Percentiles rank a stretch among this genome's conserved stretches.
Evolutionary conservation across 2,329 filamentous ascomycete species (phyloP).

Genomic region (Septoria petroselini): DNA sequence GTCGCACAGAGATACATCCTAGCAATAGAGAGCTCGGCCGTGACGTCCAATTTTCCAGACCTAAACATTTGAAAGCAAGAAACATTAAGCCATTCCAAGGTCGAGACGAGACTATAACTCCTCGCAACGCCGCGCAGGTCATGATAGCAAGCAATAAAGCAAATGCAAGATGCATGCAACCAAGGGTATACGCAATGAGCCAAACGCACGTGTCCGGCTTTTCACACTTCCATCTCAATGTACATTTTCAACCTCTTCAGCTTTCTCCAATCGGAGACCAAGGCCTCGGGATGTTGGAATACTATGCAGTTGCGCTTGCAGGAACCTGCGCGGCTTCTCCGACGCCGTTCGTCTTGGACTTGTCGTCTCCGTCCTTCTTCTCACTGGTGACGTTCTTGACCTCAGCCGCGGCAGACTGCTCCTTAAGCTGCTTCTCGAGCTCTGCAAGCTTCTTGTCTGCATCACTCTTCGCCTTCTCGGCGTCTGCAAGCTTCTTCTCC

Average conservation of each 20-base stretch:
- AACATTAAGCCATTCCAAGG: too few species aligned
- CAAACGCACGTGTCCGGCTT: neutral
- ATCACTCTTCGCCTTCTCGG: neutral
- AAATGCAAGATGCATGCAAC: too few species aligned
- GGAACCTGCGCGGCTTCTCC: slow-evolving; percentile 6
- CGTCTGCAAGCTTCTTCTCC: slow-evolving; percentile 13
- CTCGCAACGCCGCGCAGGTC: too few species aligned
- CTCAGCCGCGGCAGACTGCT: slow-evolving; percentile 8
- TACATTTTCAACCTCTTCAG: neutral
- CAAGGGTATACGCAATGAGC: too few species aligned
- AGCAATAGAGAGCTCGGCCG: too few species aligned
- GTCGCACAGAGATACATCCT: too few species aligned
- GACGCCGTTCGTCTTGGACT: slow-evolving; percentile 5
- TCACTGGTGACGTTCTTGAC: slow-evolving; percentile 3
- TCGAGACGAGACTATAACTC: too few species aligned
- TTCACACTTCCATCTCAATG: too few species aligned
- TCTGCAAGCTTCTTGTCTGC: slow-evolving; percentile 13
- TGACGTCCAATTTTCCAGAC: too few species aligned
- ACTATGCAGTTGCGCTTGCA: slow-evolving; percentile 10
- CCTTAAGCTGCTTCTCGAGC: slow-evolving; percentile 11
- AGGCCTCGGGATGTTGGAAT: neutral
- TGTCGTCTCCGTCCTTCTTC: slow-evolving; percentile 5
- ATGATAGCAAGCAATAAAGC: too few species aligned
- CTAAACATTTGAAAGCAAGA: too few species aligned
- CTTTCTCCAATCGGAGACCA: slow-evolving; percentile 1